Evolutionary conservation across 2,329 filamentous ascomycete species (phyloP).

Genomic region (Neonectria coccinea): DNA sequence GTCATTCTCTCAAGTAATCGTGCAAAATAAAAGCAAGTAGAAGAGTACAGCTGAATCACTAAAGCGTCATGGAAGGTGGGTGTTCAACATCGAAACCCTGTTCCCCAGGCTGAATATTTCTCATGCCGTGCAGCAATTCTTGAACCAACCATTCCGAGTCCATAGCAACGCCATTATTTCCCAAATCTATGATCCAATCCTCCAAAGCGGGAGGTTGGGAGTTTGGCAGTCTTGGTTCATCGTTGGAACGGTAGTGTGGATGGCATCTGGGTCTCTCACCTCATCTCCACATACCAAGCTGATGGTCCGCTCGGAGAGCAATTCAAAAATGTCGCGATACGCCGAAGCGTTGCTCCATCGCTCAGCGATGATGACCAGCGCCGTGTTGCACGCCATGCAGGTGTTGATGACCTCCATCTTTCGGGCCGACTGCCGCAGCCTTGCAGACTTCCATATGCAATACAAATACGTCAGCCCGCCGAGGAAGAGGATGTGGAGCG

Average conservation of each 20-base stretch:
- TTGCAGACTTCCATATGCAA: constrained; percentile 44
- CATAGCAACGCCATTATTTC: constrained; percentile 14
- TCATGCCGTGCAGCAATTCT: constrained; percentile 34
- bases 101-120: constrained; percentile 16
- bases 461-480: constrained; percentile 52
- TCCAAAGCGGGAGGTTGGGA: constrained; percentile 27
- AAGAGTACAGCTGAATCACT: background rate
- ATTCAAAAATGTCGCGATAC: constrained; percentile 51
- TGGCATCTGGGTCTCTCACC: background rate
- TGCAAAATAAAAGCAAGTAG: background rate
- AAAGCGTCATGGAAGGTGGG: constrained; percentile 4
- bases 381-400: constrained; percentile 51
- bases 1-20: background rate
- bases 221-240: background rate
- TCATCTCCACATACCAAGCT: constrained; percentile 41
- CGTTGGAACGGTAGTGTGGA: background rate
- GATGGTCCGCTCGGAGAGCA: constrained; percentile 46
- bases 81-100: constrained; percentile 4
- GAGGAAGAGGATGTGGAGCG: constrained; percentile 51
- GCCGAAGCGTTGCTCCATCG: constrained; percentile 48
- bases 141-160: constrained; percentile 36
- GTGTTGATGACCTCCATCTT: constrained; percentile 47
- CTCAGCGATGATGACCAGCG: constrained; percentile 52
- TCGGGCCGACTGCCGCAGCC: constrained; percentile 23
- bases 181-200: constrained; percentile 33